Percentiles rank a stretch among this genome's conserved stretches.
Evolutionary conservation across 148 eudicot genomes (phyloP).

Genomic region (Salicornia ramosissima): DNA sequence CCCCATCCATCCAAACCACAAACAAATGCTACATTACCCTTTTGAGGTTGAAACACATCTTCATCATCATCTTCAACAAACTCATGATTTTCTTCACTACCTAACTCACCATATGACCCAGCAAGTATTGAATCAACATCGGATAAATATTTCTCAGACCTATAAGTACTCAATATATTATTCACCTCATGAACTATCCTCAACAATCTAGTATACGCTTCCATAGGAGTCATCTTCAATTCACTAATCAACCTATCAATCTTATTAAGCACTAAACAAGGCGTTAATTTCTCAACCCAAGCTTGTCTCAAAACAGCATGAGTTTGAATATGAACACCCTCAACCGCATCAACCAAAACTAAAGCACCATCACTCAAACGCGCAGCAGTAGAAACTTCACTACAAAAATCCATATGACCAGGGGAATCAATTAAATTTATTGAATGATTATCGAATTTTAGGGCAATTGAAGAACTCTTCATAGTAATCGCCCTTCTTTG

Average conservation of each 20-base stretch:
- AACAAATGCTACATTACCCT: conserved; percentile 88
- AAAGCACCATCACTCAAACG: conserved; percentile 89
- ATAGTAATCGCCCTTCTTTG: conserved; percentile 89
- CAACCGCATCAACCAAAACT: conserved; percentile 86
- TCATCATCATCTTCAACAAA: conserved; percentile 78
- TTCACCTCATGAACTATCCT: conserved; percentile 94
- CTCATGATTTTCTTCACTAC: conserved; percentile 49
- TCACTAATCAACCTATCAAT: conserved; percentile 86
- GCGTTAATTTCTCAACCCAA: conserved; percentile 88
- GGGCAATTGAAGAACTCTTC: conserved; percentile 83
- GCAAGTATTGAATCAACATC: conserved; percentile 88
- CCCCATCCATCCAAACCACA: conserved; percentile 99
- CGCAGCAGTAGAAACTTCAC: conserved; percentile 95
- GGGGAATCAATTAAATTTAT: conserved; percentile 90
- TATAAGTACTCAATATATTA: conserved; percentile 72
- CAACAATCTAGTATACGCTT: conserved; percentile 65
- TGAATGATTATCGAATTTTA: conserved; percentile 40
- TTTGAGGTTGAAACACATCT: conserved; percentile 86
- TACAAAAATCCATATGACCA: conserved; percentile 95
- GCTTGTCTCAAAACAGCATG: conserved; percentile 94
- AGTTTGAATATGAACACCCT: conserved; percentile 97
- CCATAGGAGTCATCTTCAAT: conserved; percentile 72
- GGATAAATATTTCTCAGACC: conserved; percentile 85
- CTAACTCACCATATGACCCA: conserved; percentile 38
- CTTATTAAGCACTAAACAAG: conserved; percentile 89